Conservation (phyloP, 495 filamentous ascomycete genomes). For the Extremus antarcticus region DNA sequence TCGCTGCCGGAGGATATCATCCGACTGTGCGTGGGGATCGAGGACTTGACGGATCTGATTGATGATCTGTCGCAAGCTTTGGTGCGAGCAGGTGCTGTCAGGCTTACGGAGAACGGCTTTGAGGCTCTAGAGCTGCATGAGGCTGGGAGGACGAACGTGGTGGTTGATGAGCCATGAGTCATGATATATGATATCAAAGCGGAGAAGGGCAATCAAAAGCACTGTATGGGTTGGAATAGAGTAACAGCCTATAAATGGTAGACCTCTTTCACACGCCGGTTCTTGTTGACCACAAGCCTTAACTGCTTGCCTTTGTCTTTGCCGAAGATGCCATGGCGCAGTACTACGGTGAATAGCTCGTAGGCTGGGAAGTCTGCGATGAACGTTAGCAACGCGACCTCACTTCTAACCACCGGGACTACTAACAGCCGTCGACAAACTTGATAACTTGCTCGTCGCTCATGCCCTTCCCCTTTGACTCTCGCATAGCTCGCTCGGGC, state of each 20-base stretch:
- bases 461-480: slow-evolving; percentile 63
- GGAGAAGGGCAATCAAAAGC: too few species aligned
- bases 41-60: slow-evolving; percentile 84
- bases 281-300: slow-evolving; percentile 26
- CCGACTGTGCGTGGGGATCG: slow-evolving; percentile 88
- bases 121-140: slow-evolving; percentile 37
- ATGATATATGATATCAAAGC: not conserved
- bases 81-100: slow-evolving; percentile 89
- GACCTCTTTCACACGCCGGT: slow-evolving; percentile 24
- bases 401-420: slow-evolving; percentile 4
- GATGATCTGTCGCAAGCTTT: slow-evolving; percentile 85
- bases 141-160: slow-evolving; percentile 10
- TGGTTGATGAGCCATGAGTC: slow-evolving; percentile 16
- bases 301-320: slow-evolving; percentile 25
- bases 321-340: slow-evolving; percentile 26
- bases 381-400: not conserved
- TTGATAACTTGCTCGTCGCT: slow-evolving; percentile 54
- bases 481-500: slow-evolving; percentile 62
- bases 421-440: slow-evolving; percentile 59
- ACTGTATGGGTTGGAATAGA: too few species aligned
- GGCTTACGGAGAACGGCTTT: slow-evolving; percentile 68
- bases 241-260: not conserved
- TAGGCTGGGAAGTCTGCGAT: slow-evolving; percentile 51
- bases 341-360: slow-evolving; percentile 30
- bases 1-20: slow-evolving; percentile 95